Base-by-base conservation (phyloP, 768 basidiomycete species). In the Hebeloma cylindrosporum region DNA sequence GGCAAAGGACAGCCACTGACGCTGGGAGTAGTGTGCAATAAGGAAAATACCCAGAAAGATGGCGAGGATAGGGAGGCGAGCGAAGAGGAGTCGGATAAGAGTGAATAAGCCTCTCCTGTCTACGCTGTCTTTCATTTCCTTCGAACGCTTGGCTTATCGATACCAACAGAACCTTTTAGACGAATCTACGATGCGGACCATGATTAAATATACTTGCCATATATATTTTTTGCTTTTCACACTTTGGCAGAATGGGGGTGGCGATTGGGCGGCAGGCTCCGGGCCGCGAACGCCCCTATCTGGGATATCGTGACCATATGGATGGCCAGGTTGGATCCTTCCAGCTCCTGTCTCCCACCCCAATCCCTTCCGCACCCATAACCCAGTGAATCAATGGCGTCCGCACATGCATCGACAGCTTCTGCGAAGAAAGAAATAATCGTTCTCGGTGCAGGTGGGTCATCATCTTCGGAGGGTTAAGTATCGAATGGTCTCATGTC, bases 361-460 rank as follows among this genome's bases (percentile, higher is more conserved):
- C 30, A 31, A 31, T 26, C 39, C 27, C 18, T 9, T 28, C 39
- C 26, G 17, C n/a, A 5, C 6, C 22, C 22, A n/a, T 14, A 17
- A 32, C 20, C 28, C n/a, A 21, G 22, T 22, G 21, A 18, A 21
- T 9, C 22, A 14, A 41, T 42, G 44, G 39, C 44, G 5, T 9
- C 39, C 8, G 9, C 36, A 33, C 22, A 18, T 23, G 30, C 25
- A 23, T 11, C 31, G 37, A 5, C 25, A 9, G 10, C 32, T 14
- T 7, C 10, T n/a, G 40, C 36, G 11, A 52, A 53, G 43, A 67
- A 65, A 43, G 50, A 65, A 26, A 52, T 73, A 17, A 47, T 67
- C 13, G 66, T 73, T 9, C 55, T 73, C 33, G 71, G 71, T 28
- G 71, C 70, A 40, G 71, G 68, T 69, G 41, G 48, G 63, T 39